A percentile compares a stretch with the other conserved stretches of the same genome.
Evolutionary conservation across 495 filamentous ascomycete species (phyloP).

Genomic region (Trichoderma asperelloides): DNA sequence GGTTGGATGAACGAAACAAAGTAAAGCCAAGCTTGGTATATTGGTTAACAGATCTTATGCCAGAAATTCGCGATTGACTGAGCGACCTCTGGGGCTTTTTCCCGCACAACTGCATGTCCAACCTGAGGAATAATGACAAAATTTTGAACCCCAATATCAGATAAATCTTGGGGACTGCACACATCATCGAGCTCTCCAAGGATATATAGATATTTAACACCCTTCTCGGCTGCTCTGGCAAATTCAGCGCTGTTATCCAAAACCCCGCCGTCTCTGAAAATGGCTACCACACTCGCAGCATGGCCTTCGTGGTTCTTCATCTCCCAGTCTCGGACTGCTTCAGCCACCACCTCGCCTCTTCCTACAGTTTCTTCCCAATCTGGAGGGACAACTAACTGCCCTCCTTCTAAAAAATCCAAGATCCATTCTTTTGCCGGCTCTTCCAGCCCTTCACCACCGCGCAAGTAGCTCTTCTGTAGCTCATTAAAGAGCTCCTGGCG

Average conservation of each 20-base stretch:
- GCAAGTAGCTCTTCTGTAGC: neutral
- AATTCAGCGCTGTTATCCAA: slow-evolving; percentile 32
- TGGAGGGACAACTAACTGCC: slow-evolving; percentile 25
- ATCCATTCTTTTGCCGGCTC: slow-evolving; percentile 26
- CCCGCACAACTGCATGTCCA: neutral
- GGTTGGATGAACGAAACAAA: too few relatives aligned
- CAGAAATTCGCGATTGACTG: neutral
- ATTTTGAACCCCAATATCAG: neutral
- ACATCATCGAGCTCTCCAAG: slow-evolving; percentile 35
- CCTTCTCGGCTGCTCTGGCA: slow-evolving; percentile 19
- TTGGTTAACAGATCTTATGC: neutral
- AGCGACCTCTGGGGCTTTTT: neutral
- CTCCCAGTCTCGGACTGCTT: slow-evolving; percentile 39
- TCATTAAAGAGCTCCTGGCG: neutral
- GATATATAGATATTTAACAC: slow-evolving; percentile 22
- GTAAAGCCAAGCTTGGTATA: neutral
- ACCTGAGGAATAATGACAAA: neutral
- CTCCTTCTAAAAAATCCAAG: slow-evolving; percentile 29
- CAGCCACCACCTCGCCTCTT: slow-evolving; percentile 33
- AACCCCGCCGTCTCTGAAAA: slow-evolving; percentile 34
- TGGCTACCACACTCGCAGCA: slow-evolving; percentile 31
- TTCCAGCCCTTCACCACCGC: slow-evolving; percentile 10
- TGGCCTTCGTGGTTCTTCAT: slow-evolving; percentile 33
- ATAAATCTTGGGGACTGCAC: slow-evolving; percentile 11
- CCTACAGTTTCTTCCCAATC: slow-evolving; percentile 36